Conservation (phyloP, 1,139 yeast genomes). For the Taphrina pruni region DNA sequence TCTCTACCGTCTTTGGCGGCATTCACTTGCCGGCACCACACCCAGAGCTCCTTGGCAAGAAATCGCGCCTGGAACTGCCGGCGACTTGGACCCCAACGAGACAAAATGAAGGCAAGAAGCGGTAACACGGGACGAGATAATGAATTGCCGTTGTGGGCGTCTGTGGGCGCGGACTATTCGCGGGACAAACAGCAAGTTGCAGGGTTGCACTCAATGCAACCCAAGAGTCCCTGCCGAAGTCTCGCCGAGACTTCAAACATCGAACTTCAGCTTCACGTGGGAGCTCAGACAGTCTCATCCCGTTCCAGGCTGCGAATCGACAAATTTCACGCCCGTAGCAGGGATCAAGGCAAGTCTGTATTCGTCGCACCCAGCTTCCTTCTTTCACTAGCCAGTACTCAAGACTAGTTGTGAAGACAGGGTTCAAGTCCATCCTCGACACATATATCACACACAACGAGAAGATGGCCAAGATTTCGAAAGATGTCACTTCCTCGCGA, state of each 20-base stretch:
- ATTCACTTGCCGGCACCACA: neutral
- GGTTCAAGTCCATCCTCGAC: neutral
- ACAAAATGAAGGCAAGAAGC: neutral
- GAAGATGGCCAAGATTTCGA: constrained; percentile 38
- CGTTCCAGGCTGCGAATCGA: constrained; percentile 8
- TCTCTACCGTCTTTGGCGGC: constrained; percentile 16
- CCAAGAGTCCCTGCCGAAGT: neutral
- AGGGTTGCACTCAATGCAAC: too few species aligned
- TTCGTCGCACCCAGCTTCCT: neutral
- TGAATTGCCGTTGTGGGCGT: neutral
- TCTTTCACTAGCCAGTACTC: neutral
- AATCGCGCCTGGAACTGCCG: neutral
- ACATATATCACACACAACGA: neutral
- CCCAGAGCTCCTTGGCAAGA: constrained; percentile 1
- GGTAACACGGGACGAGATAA: neutral
- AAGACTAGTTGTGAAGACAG: neutral
- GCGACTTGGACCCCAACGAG: too few species aligned
- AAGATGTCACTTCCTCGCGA: constrained; percentile 97
- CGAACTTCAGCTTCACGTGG: neutral
- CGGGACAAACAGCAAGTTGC: neutral
- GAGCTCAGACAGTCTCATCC: constrained; percentile 18
- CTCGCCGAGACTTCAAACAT: neutral
- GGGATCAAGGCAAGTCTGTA: neutral
- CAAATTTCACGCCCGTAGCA: constrained; percentile 12
- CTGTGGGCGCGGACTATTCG: neutral